A percentile compares a stretch with the other conserved stretches of the same genome.
Evolutionary conservation across 148 eudicot species (phyloP).

Genomic region (Mesembryanthemum crystallinum): DNA sequence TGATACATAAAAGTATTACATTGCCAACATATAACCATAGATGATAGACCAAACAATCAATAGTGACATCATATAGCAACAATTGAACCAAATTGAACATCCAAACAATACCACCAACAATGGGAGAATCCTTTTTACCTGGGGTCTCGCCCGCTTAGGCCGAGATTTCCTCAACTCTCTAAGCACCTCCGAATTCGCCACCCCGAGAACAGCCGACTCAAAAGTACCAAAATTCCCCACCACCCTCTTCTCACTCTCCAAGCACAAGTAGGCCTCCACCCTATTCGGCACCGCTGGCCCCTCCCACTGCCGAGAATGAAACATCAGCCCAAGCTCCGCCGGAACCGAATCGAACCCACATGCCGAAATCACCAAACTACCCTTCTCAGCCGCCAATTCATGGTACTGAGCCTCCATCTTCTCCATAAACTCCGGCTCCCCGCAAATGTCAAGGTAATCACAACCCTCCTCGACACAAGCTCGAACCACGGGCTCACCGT

Average conservation of each 20-base stretch:
- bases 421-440: constrained; percentile 97
- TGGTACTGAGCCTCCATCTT: constrained; percentile 48
- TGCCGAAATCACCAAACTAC: constrained; percentile 66
- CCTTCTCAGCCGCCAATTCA: constrained; percentile 50
- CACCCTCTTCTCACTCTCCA: constrained; percentile 67
- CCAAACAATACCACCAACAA: not conserved
- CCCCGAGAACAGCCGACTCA: constrained; percentile 82
- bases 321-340: constrained; percentile 74
- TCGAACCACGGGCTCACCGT: constrained; percentile 59
- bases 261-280: constrained; percentile 66
- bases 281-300: constrained; percentile 34
- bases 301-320: constrained; percentile 57
- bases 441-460: constrained; percentile 75
- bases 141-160: constrained; percentile 52
- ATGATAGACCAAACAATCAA: not conserved
- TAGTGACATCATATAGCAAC: not conserved
- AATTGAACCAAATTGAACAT: not conserved
- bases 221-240: constrained; percentile 77
- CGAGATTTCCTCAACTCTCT: constrained; percentile 52
- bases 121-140: constrained; percentile 31
- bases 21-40: not conserved
- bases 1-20: not conserved
- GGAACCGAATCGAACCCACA: constrained; percentile 93
- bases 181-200: constrained; percentile 64
- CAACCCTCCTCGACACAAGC: constrained; percentile 65